Evolutionary conservation across 108 stramenopile species (phyloP).

Genomic region (Nannochloropsis salina): DNA sequence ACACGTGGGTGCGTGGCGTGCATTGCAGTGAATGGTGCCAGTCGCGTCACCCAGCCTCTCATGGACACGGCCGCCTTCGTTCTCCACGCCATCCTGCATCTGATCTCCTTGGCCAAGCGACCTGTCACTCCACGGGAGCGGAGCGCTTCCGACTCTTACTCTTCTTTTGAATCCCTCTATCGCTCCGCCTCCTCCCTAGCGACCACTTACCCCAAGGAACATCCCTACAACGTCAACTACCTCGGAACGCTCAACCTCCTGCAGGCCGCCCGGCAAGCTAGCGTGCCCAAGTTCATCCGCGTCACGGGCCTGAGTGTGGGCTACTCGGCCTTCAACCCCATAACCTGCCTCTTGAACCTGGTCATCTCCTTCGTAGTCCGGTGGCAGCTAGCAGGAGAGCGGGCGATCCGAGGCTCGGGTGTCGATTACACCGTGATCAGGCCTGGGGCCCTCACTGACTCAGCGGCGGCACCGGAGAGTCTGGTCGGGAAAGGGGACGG

Average conservation of each 20-base stretch:
- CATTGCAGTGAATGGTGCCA: neutral
- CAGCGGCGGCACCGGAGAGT: neutral
- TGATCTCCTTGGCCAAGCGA: neutral
- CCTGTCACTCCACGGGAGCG: neutral
- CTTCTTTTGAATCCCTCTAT: neutral
- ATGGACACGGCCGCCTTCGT: neutral
- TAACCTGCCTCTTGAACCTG: constrained; percentile 38
- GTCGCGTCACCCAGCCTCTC: neutral
- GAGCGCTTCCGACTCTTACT: neutral
- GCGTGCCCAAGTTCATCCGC: constrained; percentile 39
- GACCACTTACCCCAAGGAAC: neutral
- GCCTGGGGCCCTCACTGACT: neutral
- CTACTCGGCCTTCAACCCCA: constrained; percentile 43
- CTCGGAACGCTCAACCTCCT: constrained; percentile 41
- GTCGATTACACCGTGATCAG: constrained; percentile 32
- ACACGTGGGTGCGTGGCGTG: neutral
- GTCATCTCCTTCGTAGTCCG: constrained; percentile 30
- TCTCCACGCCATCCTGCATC: neutral
- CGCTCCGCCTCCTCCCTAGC: neutral
- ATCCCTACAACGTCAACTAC: constrained; percentile 51
- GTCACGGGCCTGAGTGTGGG: constrained; percentile 44
- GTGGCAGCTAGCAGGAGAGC: constrained; percentile 24
- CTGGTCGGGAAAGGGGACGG: neutral
- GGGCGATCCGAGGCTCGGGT: constrained; percentile 25
- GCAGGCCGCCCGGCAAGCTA: constrained; percentile 36